phyloP scores from a whole-genome alignment of 2,329 filamentous ascomycete genomes.

The Blastomyces emzantsi region DNA sequence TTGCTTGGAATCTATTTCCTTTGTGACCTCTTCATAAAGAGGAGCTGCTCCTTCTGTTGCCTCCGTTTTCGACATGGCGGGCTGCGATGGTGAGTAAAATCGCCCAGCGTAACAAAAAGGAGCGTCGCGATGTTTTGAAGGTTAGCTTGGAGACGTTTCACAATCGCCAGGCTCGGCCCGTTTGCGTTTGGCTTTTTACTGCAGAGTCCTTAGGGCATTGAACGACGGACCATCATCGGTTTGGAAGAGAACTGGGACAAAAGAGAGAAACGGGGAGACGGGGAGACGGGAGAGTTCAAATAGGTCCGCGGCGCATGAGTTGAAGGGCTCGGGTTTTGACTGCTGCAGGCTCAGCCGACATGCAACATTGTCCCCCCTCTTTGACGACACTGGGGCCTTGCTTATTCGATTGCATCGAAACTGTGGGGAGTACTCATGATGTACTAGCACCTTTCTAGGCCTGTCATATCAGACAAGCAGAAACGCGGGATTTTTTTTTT shows the following conservation, averaged over 20 bases:
- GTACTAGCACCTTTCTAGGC: background rate
- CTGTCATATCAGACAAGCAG: background rate
- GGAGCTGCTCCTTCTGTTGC: background rate
- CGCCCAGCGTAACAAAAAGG: background rate
- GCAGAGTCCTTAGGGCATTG: background rate
- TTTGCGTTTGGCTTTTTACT: background rate
- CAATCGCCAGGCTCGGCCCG: background rate
- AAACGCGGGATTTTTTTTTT: background rate
- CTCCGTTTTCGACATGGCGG: conserved; percentile 4
- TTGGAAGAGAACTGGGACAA: background rate
- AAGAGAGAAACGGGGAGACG: background rate
- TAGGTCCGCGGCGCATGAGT: background rate
- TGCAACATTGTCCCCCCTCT: conserved; percentile 2
- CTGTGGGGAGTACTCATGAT: background rate
- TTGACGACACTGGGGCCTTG: background rate
- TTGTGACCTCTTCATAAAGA: conserved; percentile 15
- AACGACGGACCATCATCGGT: background rate
- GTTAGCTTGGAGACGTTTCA: background rate
- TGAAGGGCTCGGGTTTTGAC: background rate
- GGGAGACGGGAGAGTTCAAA: conserved; percentile 1
- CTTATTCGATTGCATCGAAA: background rate
- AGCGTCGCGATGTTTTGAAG: background rate
- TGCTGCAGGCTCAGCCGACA: background rate
- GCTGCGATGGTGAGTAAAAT: conserved; percentile 1
- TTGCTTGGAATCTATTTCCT: conserved; percentile 22